Percentiles rank a stretch among this genome's conserved stretches.
phyloP scores from a whole-genome alignment of 495 filamentous ascomycete species.

The Talaromyces proteolyticus region DNA sequence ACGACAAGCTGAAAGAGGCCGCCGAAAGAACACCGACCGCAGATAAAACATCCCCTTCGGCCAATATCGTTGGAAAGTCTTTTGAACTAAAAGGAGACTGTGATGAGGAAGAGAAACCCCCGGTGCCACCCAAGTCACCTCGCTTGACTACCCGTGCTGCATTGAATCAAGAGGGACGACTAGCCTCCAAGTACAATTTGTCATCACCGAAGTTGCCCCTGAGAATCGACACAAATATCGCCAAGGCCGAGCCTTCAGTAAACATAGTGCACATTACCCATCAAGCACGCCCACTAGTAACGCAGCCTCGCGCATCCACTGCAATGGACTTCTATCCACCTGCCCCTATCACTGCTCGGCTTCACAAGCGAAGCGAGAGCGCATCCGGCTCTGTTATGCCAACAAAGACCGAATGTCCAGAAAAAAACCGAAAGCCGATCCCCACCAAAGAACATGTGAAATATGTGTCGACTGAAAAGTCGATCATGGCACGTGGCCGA shows the following conservation, averaged over 20 bases:
- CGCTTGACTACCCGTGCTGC: conserved; percentile 6
- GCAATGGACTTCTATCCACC: conserved; percentile 9
- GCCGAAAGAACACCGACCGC: neutral
- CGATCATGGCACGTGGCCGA: conserved; percentile 52
- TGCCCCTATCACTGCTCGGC: neutral
- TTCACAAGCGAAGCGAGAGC: conserved; percentile 8
- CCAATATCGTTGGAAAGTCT: neutral
- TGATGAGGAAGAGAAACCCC: conserved; percentile 20
- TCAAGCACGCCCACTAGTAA: conserved; percentile 21
- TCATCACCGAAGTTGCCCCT: neutral
- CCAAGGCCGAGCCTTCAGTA: neutral
- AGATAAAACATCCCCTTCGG: neutral
- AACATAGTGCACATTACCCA: conserved; percentile 11
- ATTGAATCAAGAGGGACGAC: neutral
- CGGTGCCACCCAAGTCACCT: conserved; percentile 42
- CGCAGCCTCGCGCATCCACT: conserved; percentile 12
- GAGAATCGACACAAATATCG: neutral
- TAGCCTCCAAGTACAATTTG: neutral
- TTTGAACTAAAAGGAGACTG: conserved; percentile 5
- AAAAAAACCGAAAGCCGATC: neutral
- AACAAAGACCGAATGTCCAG: conserved; percentile 2
- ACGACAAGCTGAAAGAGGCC: conserved; percentile 28
- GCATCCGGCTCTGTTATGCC: conserved; percentile 23
- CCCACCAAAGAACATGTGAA: conserved; percentile 28
- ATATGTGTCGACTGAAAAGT: conserved; percentile 55